These are phyloP conservation scores for Polyrhizophydium stewartii DNA, from an alignment of 371 early-diverging fungal species.

Conservation along the genomic window DNA sequence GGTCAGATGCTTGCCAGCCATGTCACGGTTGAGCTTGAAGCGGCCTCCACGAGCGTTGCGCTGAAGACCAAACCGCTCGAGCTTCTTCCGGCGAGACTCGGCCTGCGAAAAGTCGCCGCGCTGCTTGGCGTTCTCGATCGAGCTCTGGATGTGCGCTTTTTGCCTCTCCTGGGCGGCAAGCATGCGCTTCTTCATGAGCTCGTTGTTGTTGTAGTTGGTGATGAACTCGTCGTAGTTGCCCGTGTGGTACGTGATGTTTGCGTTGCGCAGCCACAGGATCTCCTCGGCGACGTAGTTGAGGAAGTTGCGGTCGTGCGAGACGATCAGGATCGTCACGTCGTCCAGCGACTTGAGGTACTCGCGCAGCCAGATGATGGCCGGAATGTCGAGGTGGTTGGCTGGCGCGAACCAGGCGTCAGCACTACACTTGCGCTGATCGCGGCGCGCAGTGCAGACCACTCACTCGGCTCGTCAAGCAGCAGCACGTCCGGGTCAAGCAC, in stretches of 20 bases:
- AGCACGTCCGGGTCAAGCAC: constrained; percentile 73
- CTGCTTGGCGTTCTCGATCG: constrained; percentile 34
- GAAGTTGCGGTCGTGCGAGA: constrained; percentile 79
- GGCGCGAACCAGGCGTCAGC: too few species aligned
- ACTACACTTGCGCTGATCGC: not conserved
- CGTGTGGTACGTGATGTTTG: constrained; percentile 58
- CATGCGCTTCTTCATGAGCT: constrained; percentile 8
- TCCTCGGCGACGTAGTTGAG: constrained; percentile 64
- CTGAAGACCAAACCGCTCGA: constrained; percentile 32
- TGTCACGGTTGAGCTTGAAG: constrained; percentile 29
- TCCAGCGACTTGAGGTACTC: constrained; percentile 56
- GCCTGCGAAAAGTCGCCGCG: constrained; percentile 60
- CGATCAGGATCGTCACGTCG: constrained; percentile 61
- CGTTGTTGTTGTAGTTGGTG: constrained; percentile 55
- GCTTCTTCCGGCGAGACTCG: constrained; percentile 62
- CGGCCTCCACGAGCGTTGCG: constrained; percentile 29
- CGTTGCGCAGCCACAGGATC: constrained; percentile 65
- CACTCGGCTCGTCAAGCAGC: constrained; percentile 83
- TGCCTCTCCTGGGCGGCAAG: constrained; percentile 48
- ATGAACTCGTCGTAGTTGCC: constrained; percentile 75
- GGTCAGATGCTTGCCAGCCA: constrained; percentile 18
- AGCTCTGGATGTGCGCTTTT: constrained; percentile 50
- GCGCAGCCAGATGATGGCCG: constrained; percentile 76
- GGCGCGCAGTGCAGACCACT: constrained; percentile 12
- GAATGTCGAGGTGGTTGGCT: constrained; percentile 76